Base-by-base conservation (phyloP, 1,284 basidiomycete species). In the Ustilago trichophora region DNA sequence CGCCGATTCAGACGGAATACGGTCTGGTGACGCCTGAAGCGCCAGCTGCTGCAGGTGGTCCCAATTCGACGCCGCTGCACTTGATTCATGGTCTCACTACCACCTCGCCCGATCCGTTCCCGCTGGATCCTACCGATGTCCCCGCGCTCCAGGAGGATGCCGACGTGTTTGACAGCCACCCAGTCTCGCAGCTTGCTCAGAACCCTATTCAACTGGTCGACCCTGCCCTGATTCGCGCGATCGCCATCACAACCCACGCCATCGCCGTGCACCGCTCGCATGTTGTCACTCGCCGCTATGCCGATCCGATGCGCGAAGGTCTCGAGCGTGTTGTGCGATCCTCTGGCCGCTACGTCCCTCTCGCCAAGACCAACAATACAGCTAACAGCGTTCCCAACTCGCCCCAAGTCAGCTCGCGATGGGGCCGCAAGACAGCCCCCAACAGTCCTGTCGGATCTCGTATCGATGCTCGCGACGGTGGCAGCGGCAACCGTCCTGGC, bases 41-140 rank as follows among this genome's bases (percentile, higher is more conserved):
- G 6, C 43, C 56, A 6, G 49, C 64, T 33, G 63, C 69, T 27
- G 59, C 48, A 2, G 66, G 65, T 22, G 78, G 77, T 12, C 78
- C 78, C 41, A 80, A 79, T 29, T 72, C 78, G 55, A 77, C 72
- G 19, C 78, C 78, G 6, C 54, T 80, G 35, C 78, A 80, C 48
- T 64, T 80, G 33, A 73, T 79, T 41, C 78, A 80, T 43, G 78
- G 76, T 9, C 64, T 80, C 18, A 80, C 78, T 2, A 73, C 72
- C 3, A 71, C 73, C 4, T 64, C 65, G 37, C 70, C 75, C 3
- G 69, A 71, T 21, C 66, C 72, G 2, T 76, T 80, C 41, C 77
- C 78, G 19, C 62, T 80, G 12, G 78, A 80, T 44, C 71, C 63
- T 4, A 59, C 74, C 4, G 78, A 80, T 21, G 69, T 78, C 26